phyloP scores from a whole-genome alignment of 306 rosid genomes.

The Cucurbita argyrosperma region DNA sequence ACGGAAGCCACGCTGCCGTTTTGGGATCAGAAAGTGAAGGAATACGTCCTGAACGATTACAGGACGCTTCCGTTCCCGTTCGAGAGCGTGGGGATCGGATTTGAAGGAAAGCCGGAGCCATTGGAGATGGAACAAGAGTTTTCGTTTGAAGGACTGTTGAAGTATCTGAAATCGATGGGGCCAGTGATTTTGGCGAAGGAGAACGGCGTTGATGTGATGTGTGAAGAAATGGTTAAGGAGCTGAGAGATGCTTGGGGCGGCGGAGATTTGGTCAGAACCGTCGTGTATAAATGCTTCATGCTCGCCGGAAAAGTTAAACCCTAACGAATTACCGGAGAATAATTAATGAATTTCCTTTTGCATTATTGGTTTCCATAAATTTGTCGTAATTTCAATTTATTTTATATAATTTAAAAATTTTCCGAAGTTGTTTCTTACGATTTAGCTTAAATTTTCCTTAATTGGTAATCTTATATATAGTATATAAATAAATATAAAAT shows the following conservation, averaged over 20 bases:
- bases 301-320: not conserved
- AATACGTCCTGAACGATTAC: conserved; percentile 9
- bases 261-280: not conserved
- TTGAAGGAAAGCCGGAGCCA: conserved; percentile 15
- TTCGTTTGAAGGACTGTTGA: not conserved
- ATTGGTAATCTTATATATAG: no score
- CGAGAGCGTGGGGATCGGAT: conserved; percentile 20
- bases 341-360: no score
- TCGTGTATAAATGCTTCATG: not conserved
- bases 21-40: not conserved
- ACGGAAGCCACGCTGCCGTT: not conserved
- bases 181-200: not conserved
- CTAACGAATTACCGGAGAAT: no score
- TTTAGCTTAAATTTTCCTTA: no score
- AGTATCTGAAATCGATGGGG: not conserved
- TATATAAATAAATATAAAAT: no score
- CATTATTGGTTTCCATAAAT: no score
- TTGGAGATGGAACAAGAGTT: conserved; percentile 13
- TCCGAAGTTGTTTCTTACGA: no score
- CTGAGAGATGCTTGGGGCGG: conserved; percentile 1
- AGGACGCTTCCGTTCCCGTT: conserved; percentile 24
- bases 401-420: no score
- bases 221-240: not conserved
- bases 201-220: not conserved
- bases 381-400: no score